phyloP scores from a whole-genome alignment of 257 asterid genomes.

The Phtheirospermum japonicum region DNA sequence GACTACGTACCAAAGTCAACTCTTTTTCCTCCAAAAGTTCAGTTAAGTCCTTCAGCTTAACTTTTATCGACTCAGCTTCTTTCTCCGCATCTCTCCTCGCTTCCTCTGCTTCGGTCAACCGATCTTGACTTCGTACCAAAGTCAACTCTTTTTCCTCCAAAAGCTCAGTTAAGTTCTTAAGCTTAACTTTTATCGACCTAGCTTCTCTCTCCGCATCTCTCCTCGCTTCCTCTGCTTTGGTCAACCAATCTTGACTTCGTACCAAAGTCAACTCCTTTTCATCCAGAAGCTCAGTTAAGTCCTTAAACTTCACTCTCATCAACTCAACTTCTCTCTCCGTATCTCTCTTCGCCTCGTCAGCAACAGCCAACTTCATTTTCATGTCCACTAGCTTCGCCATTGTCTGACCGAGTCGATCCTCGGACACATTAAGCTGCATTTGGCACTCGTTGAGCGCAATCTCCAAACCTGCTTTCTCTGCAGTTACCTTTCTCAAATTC shows the following conservation, averaged over 20 bases:
- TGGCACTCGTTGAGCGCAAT: constrained; percentile 43
- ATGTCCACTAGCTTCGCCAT: constrained; percentile 39
- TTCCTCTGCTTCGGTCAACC: constrained; percentile 44
- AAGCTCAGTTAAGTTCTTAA: constrained; percentile 37
- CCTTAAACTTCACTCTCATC: constrained; percentile 39
- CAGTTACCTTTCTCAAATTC: constrained; percentile 41
- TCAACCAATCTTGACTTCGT: constrained; percentile 38
- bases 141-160: constrained; percentile 50
- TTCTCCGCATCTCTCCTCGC: constrained; percentile 42
- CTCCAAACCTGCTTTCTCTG: constrained; percentile 52
- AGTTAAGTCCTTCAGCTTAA: constrained; percentile 38
- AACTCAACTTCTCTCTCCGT: constrained; percentile 40
- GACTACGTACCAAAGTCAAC: constrained; percentile 33
- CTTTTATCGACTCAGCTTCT: constrained; percentile 39
- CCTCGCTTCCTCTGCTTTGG: constrained; percentile 47
- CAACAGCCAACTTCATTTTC: constrained; percentile 43
- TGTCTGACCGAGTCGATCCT: constrained; percentile 47
- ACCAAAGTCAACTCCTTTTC: constrained; percentile 43
- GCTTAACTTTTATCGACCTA: constrained; percentile 36
- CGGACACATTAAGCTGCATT: constrained; percentile 50
- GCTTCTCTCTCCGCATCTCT: constrained; percentile 44
- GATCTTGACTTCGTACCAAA: constrained; percentile 35
- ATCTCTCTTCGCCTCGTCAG: constrained; percentile 48
- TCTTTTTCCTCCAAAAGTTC: constrained; percentile 52
- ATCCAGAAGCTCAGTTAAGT: constrained; percentile 40